A percentile compares a stretch with the other conserved stretches of the same genome.
Conservation (phyloP, 2,329 filamentous ascomycete species). For the Cladophialophora immunda region DNA sequence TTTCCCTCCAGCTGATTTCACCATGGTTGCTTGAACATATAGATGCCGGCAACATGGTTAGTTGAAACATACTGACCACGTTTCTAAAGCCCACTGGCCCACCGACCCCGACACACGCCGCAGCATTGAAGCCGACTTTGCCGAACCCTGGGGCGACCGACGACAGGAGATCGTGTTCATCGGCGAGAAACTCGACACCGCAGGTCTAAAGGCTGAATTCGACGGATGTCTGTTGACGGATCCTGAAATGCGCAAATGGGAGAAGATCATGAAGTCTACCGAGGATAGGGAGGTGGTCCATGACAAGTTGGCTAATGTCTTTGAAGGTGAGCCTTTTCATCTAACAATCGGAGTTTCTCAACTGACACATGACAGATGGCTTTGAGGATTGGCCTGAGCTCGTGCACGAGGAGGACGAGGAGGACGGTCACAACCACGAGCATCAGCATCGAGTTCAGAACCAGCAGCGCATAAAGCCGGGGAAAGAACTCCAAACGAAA, state of each 20-base stretch:
- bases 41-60: too few species aligned
- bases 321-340: slow-evolving; percentile 59
- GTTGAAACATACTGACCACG: too few species aligned
- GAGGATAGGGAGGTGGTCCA: slow-evolving; percentile 52
- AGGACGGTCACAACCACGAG: slow-evolving; percentile 1
- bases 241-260: slow-evolving; percentile 65
- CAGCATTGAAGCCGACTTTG: slow-evolving; percentile 61
- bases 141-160: slow-evolving; percentile 70
- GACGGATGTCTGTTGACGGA: slow-evolving; percentile 71
- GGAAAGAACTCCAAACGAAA: too few species aligned
- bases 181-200: slow-evolving; percentile 68
- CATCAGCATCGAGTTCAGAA: too few species aligned
- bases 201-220: slow-evolving; percentile 61
- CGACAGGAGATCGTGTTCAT: slow-evolving; percentile 79
- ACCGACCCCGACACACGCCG: slow-evolving; percentile 58
- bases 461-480: too few species aligned
- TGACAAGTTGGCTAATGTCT: slow-evolving; percentile 59
- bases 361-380: slow-evolving; percentile 53
- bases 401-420: slow-evolving; percentile 25
- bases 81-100: slow-evolving; percentile 58
- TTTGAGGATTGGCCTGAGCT: slow-evolving; percentile 64
- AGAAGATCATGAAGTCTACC: slow-evolving; percentile 60
- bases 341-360: neutral
- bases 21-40: neutral
- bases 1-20: neutral